Conservation (phyloP, 305 asterid species). For the Euphrasia arctica region DNA sequence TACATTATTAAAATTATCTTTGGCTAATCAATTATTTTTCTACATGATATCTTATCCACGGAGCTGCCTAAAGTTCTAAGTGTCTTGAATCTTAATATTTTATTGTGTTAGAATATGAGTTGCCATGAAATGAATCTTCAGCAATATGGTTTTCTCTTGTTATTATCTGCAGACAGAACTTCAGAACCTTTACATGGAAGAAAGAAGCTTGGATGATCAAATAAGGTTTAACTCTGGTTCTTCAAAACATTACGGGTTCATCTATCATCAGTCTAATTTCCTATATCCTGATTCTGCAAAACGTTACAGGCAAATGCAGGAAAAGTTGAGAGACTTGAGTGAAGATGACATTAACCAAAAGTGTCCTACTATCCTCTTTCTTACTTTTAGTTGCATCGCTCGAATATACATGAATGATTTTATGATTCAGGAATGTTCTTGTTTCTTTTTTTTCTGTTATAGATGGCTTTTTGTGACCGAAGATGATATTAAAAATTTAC, state of each 20-base stretch:
- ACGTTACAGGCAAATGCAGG: slow-evolving; percentile 84
- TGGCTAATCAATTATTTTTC: slow-evolving; percentile 14
- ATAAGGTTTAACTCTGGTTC: slow-evolving; percentile 52
- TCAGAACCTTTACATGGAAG: slow-evolving; percentile 79
- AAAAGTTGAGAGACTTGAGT: slow-evolving; percentile 65
- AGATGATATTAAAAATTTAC: slow-evolving; percentile 81
- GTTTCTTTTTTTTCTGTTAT: slow-evolving; percentile 29
- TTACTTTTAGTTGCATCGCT: slow-evolving; percentile 25
- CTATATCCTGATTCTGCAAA: slow-evolving; percentile 31
- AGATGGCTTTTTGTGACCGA: slow-evolving; percentile 98
- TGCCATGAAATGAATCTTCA: slow-evolving; percentile 17
- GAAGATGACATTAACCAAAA: slow-evolving; percentile 73
- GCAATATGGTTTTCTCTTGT: slow-evolving; percentile 24
- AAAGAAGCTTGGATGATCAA: slow-evolving; percentile 67
- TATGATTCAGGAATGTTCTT: slow-evolving; percentile 21
- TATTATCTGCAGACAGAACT: slow-evolving; percentile 70
- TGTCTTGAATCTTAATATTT: not conserved
- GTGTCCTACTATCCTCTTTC: slow-evolving; percentile 43
- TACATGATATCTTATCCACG: slow-evolving; percentile 10
- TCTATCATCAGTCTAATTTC: slow-evolving; percentile 23
- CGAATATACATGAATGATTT: slow-evolving; percentile 20
- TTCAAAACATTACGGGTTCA: slow-evolving; percentile 14
- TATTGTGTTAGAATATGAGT: slow-evolving; percentile 15
- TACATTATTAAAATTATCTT: slow-evolving; percentile 18
- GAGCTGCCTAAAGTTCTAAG: slow-evolving; percentile 3